Conservation (phyloP, 2,329 filamentous ascomycete genomes). For the Fusarium buxicola region DNA sequence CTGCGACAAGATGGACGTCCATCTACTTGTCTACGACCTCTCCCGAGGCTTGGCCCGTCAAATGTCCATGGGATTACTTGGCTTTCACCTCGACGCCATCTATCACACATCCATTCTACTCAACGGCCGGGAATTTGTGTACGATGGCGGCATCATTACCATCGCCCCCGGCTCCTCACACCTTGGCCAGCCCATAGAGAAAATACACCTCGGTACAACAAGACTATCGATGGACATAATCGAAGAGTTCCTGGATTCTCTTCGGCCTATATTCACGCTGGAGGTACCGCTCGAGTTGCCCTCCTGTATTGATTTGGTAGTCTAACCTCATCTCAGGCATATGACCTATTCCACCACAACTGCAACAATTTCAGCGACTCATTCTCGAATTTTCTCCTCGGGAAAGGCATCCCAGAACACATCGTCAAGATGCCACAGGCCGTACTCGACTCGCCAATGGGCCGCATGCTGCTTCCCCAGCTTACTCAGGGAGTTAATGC, state of each 20-base stretch:
- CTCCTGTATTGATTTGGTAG: not conserved
- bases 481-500: constrained; percentile 63
- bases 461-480: constrained; percentile 86
- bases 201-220: constrained; percentile 79
- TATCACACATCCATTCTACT: constrained; percentile 95
- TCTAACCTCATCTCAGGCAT: constrained; percentile 67
- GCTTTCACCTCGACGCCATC: constrained; percentile 83
- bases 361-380: constrained; percentile 99
- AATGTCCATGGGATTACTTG: constrained; percentile 64
- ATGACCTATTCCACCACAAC: constrained; percentile 91
- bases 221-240: constrained; percentile 84
- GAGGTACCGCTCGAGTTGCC: constrained; percentile 62
- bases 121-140: constrained; percentile 87
- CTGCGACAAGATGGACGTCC: constrained; percentile 71
- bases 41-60: constrained; percentile 70
- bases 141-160: constrained; percentile 86
- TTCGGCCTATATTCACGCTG: constrained; percentile 84
- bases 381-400: constrained; percentile 87
- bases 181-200: constrained; percentile 84
- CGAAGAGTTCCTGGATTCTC: constrained; percentile 85
- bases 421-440: constrained; percentile 87
- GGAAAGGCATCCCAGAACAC: constrained; percentile 86
- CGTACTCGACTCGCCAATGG: constrained; percentile 87
- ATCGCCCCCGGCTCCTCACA: constrained; percentile 86
- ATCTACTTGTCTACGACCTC: constrained; percentile 83